Percentiles rank a stretch among this genome's conserved stretches.
Conservation (phyloP, 495 filamentous ascomycete species). For the Penicillium turbatum region DNA sequence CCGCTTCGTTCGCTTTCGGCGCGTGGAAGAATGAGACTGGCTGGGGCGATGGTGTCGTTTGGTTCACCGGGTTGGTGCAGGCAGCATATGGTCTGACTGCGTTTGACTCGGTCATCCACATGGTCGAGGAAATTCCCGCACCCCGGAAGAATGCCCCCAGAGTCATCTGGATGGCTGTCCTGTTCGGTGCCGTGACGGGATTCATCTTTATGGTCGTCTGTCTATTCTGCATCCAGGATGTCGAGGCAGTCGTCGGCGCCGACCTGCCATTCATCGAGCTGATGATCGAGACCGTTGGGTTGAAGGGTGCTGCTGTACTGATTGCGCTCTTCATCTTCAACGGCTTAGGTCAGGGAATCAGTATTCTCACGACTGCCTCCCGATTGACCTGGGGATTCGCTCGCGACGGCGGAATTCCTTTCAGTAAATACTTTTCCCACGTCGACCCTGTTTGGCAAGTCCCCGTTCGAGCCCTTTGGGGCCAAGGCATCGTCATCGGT, state of each 20-base stretch:
- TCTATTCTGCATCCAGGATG: conserved; percentile 65
- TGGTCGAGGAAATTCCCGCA: conserved; percentile 50
- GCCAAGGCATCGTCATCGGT: conserved; percentile 39
- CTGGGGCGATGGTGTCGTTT: conserved; percentile 59
- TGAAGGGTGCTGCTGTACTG: conserved; percentile 34
- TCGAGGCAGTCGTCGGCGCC: conserved; percentile 52
- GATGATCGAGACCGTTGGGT: conserved; percentile 38
- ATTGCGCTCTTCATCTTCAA: conserved; percentile 49
- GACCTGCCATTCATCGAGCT: conserved; percentile 46
- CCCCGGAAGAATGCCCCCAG: conserved; percentile 40
- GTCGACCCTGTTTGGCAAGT: conserved; percentile 42
- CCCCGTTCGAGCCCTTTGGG: conserved; percentile 43
- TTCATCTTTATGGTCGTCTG: conserved; percentile 72
- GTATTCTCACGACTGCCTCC: conserved; percentile 48
- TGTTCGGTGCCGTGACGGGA: conserved; percentile 51
- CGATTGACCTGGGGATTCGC: conserved; percentile 53
- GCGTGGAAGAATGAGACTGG: conserved; percentile 58
- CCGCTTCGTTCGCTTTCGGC: conserved; percentile 50
- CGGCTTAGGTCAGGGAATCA: conserved; percentile 42
- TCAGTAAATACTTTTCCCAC: conserved; percentile 37
- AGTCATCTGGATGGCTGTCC: conserved; percentile 41
- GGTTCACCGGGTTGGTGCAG: conserved; percentile 60
- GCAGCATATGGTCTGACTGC: conserved; percentile 58
- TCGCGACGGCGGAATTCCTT: conserved; percentile 54
- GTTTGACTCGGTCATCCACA: conserved; percentile 60